Evolutionary conservation across 2,329 filamentous ascomycete species (phyloP).

Genomic region (Macrophomina phaseolina): DNA sequence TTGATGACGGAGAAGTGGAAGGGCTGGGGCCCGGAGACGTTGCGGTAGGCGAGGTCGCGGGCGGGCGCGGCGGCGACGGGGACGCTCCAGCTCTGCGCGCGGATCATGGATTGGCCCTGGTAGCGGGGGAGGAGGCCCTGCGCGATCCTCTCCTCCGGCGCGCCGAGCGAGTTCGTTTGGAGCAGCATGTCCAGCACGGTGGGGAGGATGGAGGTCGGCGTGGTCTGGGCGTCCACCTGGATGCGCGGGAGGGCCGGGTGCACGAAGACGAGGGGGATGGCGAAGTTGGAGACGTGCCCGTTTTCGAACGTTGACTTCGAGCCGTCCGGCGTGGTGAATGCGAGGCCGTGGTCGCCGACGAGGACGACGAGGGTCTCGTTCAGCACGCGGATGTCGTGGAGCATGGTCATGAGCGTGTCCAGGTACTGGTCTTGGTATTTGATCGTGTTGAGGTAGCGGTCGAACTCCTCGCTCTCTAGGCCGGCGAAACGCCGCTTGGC

Average conservation of each 20-base stretch:
- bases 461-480: constrained; percentile 31
- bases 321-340: constrained; percentile 49
- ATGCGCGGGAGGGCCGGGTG: constrained; percentile 52
- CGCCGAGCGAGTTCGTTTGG: constrained; percentile 47
- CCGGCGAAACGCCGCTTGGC: not conserved
- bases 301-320: constrained; percentile 50
- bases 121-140: constrained; percentile 52
- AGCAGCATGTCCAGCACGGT: constrained; percentile 54
- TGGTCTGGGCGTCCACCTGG: constrained; percentile 48
- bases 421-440: constrained; percentile 50
- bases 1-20: constrained; percentile 38
- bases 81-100: constrained; percentile 29
- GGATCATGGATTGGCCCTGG: constrained; percentile 55
- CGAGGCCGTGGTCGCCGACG: constrained; percentile 49
- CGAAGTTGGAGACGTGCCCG: constrained; percentile 52
- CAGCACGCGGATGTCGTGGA: constrained; percentile 52
- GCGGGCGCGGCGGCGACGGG: not conserved
- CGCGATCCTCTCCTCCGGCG: constrained; percentile 40
- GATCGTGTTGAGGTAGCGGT: constrained; percentile 52
- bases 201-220: constrained; percentile 52
- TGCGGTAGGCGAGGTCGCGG: not conserved
- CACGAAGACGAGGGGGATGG: constrained; percentile 52
- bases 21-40: constrained; percentile 32
- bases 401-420: constrained; percentile 45
- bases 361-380: constrained; percentile 55